These are phyloP conservation scores for Protomyces macrosporus DNA, from an alignment of 1,139 yeast species.

Conservation along the genomic window DNA sequence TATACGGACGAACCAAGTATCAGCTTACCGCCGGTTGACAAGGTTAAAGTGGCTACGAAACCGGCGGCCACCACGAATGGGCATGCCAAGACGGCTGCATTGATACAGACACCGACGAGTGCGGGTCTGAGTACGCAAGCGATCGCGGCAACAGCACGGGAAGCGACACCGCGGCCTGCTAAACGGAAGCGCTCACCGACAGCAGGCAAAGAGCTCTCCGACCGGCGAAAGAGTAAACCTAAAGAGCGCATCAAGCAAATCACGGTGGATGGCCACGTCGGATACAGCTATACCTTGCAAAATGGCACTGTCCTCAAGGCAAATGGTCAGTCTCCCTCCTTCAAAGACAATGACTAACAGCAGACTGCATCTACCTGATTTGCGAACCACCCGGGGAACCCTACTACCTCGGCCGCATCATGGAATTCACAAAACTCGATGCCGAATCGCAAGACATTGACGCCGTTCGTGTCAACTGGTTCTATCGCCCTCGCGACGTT, in stretches of 20 bases:
- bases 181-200: background rate
- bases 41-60: background rate
- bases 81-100: too few relatives aligned
- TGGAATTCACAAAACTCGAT: constrained; percentile 54
- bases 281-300: background rate
- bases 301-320: constrained; percentile 2
- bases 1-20: background rate
- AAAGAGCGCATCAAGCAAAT: background rate
- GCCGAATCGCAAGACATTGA: constrained; percentile 47
- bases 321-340: background rate
- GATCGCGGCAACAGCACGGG: too few relatives aligned
- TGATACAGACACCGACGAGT: too few relatives aligned
- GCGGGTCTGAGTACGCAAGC: too few relatives aligned
- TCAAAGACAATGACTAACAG: background rate
- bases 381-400: constrained; percentile 97
- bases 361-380: constrained; percentile 73
- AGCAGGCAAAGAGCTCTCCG: background rate
- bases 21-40: background rate
- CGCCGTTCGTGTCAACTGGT: constrained; percentile 78
- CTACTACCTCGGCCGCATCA: constrained; percentile 76
- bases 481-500: constrained; percentile 82
- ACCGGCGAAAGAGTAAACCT: background rate
- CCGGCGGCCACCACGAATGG: background rate
- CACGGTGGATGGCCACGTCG: background rate
- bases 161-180: background rate